These are phyloP conservation scores for Camellia oleifera DNA, from an alignment of 179 eudicot genomes.

Conservation along the genomic window DNA sequence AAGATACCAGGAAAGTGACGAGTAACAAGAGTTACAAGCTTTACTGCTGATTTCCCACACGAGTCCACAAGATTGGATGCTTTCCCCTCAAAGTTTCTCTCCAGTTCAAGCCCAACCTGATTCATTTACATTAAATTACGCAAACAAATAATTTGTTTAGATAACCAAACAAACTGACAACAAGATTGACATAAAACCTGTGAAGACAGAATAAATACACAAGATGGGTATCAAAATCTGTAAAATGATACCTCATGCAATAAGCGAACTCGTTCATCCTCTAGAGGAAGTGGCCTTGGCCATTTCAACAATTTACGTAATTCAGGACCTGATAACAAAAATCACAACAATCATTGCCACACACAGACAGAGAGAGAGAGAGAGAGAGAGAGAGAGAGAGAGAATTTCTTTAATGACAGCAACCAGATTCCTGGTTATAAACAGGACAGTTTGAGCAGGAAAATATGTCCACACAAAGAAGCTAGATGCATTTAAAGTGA, in stretches of 20 bases:
- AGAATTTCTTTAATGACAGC: background rate
- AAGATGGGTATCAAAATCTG: background rate
- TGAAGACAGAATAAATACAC: background rate
- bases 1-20: slow-evolving; percentile 70
- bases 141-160: background rate
- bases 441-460: slow-evolving; percentile 9
- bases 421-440: background rate
- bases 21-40: slow-evolving; percentile 69
- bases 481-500: background rate
- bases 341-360: background rate
- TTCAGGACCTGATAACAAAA: slow-evolving; percentile 54
- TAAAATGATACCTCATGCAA: slow-evolving; percentile 59
- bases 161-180: background rate
- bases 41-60: slow-evolving; percentile 72
- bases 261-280: slow-evolving; percentile 78
- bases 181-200: background rate
- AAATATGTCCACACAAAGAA: background rate
- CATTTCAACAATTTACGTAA: slow-evolving; percentile 64
- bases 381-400: too few species aligned
- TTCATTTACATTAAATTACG: too few species aligned
- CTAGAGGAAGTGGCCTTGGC: slow-evolving; percentile 81
- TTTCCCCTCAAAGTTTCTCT: slow-evolving; percentile 75
- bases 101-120: slow-evolving; percentile 78
- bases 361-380: too few species aligned
- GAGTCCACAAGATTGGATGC: slow-evolving; percentile 76